Conservation (phyloP, 2,329 filamentous ascomycete genomes). For the Sporothrix pseudoabietina region DNA sequence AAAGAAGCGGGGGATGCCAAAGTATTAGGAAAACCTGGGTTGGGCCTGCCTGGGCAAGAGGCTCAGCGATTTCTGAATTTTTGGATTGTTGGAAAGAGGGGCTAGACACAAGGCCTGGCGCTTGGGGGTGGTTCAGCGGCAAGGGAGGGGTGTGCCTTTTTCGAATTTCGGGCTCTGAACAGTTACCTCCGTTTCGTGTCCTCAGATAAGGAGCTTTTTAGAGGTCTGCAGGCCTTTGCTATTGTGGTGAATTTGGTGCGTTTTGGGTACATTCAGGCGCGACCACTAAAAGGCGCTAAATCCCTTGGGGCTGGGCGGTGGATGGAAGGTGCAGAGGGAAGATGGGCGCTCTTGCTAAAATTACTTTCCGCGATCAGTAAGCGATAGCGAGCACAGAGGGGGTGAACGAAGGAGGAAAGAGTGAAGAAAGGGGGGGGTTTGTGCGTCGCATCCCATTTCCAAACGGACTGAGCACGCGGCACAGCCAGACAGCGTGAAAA, state of each 20-base stretch:
- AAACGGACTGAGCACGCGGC: background rate
- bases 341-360: background rate
- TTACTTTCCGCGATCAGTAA: slow-evolving; percentile 29
- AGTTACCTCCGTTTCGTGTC: background rate
- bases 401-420: slow-evolving; percentile 2
- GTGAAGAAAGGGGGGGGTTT: background rate
- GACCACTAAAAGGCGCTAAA: slow-evolving; percentile 21
- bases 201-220: slow-evolving; percentile 11
- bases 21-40: slow-evolving; percentile 34
- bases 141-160: background rate
- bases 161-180: background rate
- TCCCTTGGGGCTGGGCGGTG: background rate
- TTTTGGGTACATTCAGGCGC: background rate
- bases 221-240: slow-evolving; percentile 1
- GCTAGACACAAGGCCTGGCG: background rate
- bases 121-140: background rate
- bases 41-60: background rate
- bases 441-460: slow-evolving; percentile 9
- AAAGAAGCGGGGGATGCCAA: slow-evolving; percentile 29
- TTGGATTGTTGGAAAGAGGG: slow-evolving; percentile 8
- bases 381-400: slow-evolving; percentile 16
- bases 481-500: background rate
- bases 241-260: background rate
- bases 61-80: background rate
- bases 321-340: background rate